phyloP scores from a whole-genome alignment of 2,329 filamentous ascomycete species.

The Aspergillus sclerotialis region DNA sequence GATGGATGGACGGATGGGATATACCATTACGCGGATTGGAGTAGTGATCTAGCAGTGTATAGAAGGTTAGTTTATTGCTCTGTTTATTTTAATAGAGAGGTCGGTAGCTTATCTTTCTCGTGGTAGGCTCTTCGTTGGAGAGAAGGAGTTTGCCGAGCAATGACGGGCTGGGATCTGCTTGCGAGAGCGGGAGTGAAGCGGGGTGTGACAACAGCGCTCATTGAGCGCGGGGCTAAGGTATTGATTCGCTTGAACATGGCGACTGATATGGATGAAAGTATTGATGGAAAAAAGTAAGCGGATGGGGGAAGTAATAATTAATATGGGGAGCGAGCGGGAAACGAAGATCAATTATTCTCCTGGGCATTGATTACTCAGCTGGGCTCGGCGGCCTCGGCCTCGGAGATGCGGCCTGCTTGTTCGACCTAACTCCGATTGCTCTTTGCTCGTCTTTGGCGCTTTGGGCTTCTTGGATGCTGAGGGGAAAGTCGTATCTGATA shows the following conservation, averaged over 20 bases:
- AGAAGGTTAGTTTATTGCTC: constrained; percentile 10
- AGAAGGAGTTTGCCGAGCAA: constrained; percentile 27
- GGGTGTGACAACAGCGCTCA: constrained; percentile 44
- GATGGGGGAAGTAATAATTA: background rate
- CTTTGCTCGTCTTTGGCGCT: no score
- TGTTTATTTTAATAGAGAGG: background rate
- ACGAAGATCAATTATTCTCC: no score
- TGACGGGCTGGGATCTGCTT: constrained; percentile 32
- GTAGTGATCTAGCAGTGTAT: constrained; percentile 73
- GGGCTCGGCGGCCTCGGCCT: no score
- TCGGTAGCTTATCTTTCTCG: constrained; percentile 53
- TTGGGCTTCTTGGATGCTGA: no score
- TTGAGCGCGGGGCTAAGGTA: constrained; percentile 46
- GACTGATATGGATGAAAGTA: constrained; percentile 3
- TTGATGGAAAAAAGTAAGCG: background rate
- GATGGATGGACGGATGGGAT: no score
- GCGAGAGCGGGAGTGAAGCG: constrained; percentile 43
- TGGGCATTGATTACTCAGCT: no score
- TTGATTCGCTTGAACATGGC: constrained; percentile 54
- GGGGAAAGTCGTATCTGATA: no score
- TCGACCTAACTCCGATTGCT: no score
- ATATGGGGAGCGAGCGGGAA: background rate
- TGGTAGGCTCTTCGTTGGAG: constrained; percentile 49
- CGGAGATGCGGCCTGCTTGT: no score
- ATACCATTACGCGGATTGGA: constrained; percentile 70